Conservation (phyloP, 1,284 basidiomycete species). For the Meira miltonrushii region DNA sequence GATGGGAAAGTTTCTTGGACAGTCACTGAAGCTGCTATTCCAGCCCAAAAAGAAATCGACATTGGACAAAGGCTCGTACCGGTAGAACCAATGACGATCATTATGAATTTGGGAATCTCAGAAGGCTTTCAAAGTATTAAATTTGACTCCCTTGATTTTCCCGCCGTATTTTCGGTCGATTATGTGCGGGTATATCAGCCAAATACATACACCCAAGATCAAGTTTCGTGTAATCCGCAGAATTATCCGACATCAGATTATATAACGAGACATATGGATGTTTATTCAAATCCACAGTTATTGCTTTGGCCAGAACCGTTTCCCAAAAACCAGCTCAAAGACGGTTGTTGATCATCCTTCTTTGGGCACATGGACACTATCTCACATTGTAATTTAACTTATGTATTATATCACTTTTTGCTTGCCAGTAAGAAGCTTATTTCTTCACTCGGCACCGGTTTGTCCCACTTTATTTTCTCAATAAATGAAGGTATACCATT, state of each 20-base stretch:
- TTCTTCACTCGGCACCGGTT: too few species aligned
- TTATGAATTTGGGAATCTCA: constrained; percentile 41
- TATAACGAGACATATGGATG: constrained; percentile 36
- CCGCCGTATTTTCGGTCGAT: constrained; percentile 33
- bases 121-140: constrained; percentile 29
- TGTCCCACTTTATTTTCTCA: too few species aligned
- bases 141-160: constrained; percentile 32
- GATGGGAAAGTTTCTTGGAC: constrained; percentile 46
- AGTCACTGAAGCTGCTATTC: constrained; percentile 66
- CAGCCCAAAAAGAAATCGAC: constrained; percentile 62
- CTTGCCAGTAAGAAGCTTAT: too few species aligned
- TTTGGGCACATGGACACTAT: too few species aligned
- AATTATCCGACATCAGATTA: constrained; percentile 47
- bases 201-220: constrained; percentile 16
- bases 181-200: constrained; percentile 45
- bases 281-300: constrained; percentile 36
- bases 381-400: too few species aligned
- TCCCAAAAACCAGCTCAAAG: too few species aligned
- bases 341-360: too few species aligned
- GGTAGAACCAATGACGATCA: constrained; percentile 54
- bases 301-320: too few species aligned
- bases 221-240: constrained; percentile 35
- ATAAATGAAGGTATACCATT: too few species aligned
- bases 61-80: constrained; percentile 70
- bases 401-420: too few species aligned